Conservation (phyloP, 495 filamentous ascomycete genomes). For the Paragyromitra xinjiangensis region DNA sequence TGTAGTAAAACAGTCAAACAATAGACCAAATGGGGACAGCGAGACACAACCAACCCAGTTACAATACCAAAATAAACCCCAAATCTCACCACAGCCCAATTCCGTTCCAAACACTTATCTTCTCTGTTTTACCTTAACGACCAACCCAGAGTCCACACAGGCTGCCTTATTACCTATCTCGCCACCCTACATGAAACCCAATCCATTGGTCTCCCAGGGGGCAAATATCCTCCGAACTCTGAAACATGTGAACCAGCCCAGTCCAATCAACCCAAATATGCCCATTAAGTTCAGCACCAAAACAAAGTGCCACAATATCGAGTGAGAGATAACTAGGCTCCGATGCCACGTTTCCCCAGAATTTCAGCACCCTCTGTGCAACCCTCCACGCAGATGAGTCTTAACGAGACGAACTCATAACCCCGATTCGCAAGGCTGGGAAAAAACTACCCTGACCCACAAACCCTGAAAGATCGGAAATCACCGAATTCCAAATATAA, state of each 20-base stretch:
- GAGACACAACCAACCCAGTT: too few relatives aligned
- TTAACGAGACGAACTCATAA: background rate
- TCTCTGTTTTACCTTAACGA: background rate
- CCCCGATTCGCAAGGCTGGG: background rate
- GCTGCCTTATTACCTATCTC: background rate
- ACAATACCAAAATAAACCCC: too few relatives aligned
- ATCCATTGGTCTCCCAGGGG: background rate
- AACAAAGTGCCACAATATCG: too few relatives aligned
- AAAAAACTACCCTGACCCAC: background rate
- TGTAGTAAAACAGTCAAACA: too few relatives aligned
- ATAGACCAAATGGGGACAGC: too few relatives aligned
- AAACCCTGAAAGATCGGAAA: background rate
- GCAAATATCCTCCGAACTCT: background rate
- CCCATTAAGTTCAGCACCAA: background rate
- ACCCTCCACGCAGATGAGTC: too few relatives aligned
- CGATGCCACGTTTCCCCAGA: too few relatives aligned
- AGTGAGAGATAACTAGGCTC: too few relatives aligned
- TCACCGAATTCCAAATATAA: background rate
- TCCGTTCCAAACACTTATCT: background rate
- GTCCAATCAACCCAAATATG: background rate
- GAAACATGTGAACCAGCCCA: background rate
- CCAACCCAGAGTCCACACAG: too few relatives aligned
- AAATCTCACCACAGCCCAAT: background rate
- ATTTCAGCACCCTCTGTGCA: too few relatives aligned
- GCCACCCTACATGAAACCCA: background rate